Evolutionary conservation across 2,329 filamentous ascomycete species (phyloP).

Genomic region (Magnaporthiopsis poae): DNA sequence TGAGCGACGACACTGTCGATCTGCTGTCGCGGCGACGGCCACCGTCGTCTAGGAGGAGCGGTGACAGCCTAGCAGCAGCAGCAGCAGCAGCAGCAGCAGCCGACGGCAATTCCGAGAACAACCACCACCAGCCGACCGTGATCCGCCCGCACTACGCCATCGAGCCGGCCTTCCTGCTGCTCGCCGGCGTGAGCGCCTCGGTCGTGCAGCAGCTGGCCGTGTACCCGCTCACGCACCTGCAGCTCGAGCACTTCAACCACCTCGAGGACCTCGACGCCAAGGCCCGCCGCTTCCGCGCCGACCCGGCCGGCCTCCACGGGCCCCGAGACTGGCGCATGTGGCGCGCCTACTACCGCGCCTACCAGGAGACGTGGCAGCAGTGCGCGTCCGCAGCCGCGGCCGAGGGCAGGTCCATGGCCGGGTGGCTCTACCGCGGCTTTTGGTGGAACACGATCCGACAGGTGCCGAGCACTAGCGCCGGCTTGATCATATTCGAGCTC

Average conservation of each 20-base stretch:
- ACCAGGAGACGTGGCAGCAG: slow-evolving; percentile 55
- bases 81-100: not conserved
- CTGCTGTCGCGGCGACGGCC: slow-evolving; percentile 38
- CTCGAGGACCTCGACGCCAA: slow-evolving; percentile 62
- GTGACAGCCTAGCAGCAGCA: too few relatives aligned
- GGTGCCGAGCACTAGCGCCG: slow-evolving; percentile 67
- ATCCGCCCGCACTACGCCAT: slow-evolving; percentile 68
- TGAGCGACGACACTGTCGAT: slow-evolving; percentile 42
- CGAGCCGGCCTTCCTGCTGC: slow-evolving; percentile 60
- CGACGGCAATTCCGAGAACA: not conserved
- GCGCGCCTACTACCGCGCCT: slow-evolving; percentile 59
- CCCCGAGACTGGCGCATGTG: slow-evolving; percentile 42
- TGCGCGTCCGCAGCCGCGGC: slow-evolving; percentile 48
- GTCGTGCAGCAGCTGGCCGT: slow-evolving; percentile 58
- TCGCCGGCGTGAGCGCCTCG: slow-evolving; percentile 60
- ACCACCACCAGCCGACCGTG: slow-evolving; percentile 27
- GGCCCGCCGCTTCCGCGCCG: slow-evolving; percentile 33
- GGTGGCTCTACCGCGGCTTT: slow-evolving; percentile 63
- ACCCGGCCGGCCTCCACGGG: slow-evolving; percentile 22
- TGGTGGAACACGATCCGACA: slow-evolving; percentile 63
- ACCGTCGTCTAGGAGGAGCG: not conserved
- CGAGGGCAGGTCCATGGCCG: slow-evolving; percentile 45
- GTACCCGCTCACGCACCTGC: slow-evolving; percentile 62
- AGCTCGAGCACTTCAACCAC: slow-evolving; percentile 63
- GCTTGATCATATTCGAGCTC: slow-evolving; percentile 69